Base-by-base conservation (phyloP, 768 basidiomycete species). In the Cystofilobasidium bisporidii region DNA sequence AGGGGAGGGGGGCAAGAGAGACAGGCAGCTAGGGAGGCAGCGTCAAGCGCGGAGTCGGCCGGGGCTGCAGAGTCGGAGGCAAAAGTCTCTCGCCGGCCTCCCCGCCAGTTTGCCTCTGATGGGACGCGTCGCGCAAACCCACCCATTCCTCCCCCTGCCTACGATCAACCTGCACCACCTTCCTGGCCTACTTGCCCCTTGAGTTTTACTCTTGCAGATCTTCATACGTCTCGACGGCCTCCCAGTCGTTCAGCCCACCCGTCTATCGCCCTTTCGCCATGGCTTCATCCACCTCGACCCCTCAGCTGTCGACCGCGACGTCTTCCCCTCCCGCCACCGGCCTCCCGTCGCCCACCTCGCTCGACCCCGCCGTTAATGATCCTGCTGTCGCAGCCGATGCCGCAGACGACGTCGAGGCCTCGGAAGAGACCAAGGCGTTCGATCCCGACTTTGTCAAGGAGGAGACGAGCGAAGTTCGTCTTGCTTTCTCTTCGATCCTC, bases 231-330 rank as follows among this genome's bases (percentile, higher is more conserved):
- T n/a, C n/a, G n/a, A n/a, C n/a, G n/a, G n/a, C n/a, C n/a, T 47
- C 45, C 45, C 20, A 15, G 45, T 47, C 14, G 45, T 47, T 20
- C n/a, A 47, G 45, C 45, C 45, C 11, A 12, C 45, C 10, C 20
- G 14, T 15, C 14, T 20, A 47, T n/a, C 47, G 24, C 47, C 17
- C 20, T 43, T 18, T 8, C 26, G 17, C 12, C 30, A 53, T 53
- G 50, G n/a, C 50, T 3, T 26, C 50, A 17, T 24, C 50, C 41
- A 32, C 64, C 8, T 41, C 40, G 41, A 65, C 64, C 18, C 64
- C 64, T 12, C 55, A 50, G 17, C 58, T 65, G 3, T 66, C 65
- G 10, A 53, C 58, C 5, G 22, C 65, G 3, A 26, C 58, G 0
- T 50, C 65, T 8, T 26, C 60, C 4, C 24, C 38, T 2, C 26